phyloP scores from a whole-genome alignment of 1,139 yeast species.

The Meyerozyma elateridarum region DNA sequence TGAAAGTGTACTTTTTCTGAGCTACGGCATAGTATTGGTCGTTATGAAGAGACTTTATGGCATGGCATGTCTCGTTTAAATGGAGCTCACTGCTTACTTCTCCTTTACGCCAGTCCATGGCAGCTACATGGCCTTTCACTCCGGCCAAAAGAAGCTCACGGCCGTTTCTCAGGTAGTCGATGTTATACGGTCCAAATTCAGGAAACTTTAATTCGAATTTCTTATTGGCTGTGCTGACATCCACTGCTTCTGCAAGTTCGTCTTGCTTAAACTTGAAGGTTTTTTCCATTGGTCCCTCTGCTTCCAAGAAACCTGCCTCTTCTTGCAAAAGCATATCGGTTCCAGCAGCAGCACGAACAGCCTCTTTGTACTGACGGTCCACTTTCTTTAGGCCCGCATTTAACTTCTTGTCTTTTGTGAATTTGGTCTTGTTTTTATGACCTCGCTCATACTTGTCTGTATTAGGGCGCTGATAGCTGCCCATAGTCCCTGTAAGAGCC shows the following conservation, averaged over 20 bases:
- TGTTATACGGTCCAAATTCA: constrained; percentile 81
- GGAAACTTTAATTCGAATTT: constrained; percentile 68
- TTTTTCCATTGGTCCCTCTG: constrained; percentile 83
- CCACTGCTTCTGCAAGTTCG: constrained; percentile 78
- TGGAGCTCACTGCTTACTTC: constrained; percentile 74
- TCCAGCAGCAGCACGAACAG: constrained; percentile 75
- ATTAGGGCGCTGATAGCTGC: constrained; percentile 4
- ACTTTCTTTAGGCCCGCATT: constrained; percentile 60
- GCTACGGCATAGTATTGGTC: constrained; percentile 96
- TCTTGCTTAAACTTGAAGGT: constrained; percentile 81
- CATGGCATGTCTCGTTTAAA: constrained; percentile 83
- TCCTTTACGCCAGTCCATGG: constrained; percentile 95
- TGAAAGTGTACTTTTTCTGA: constrained; percentile 89
- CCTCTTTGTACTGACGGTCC: constrained; percentile 73
- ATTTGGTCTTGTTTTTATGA: constrained; percentile 16
- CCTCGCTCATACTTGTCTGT: constrained; percentile 21
- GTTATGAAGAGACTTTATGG: constrained; percentile 84
- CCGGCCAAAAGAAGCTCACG: constrained; percentile 84
- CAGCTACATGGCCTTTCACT: constrained; percentile 88
- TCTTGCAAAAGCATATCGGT: constrained; percentile 85
- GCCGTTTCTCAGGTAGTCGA: constrained; percentile 85
- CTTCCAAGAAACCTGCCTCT: constrained; percentile 79
- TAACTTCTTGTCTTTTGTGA: constrained; percentile 55
- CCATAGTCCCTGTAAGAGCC: constrained; percentile 3
- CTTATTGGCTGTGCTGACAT: constrained; percentile 67